Evolutionary conservation across 148 eudicot genomes (phyloP).

Genomic region (Chenopodium suecicum): DNA sequence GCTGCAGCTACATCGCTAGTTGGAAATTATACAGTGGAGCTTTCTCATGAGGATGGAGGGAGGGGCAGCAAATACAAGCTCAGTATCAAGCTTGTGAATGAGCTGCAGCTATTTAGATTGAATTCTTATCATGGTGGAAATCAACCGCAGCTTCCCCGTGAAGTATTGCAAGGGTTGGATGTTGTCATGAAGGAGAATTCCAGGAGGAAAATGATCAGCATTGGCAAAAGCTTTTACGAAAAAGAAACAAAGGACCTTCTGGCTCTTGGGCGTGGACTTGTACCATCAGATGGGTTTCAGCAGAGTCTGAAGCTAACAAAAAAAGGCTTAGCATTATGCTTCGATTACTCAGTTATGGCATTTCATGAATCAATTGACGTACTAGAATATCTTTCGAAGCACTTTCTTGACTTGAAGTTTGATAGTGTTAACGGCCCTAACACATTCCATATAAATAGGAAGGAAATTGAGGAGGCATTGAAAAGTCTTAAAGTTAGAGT

Average conservation of each 20-base stretch:
- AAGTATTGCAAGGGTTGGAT: constrained; percentile 65
- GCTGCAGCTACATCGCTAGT: neutral
- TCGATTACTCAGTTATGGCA: constrained; percentile 66
- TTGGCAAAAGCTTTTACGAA: constrained; percentile 52
- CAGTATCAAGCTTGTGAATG: constrained; percentile 41
- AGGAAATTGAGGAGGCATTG: constrained; percentile 30
- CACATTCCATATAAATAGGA: constrained; percentile 17
- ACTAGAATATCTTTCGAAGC: constrained; percentile 49
- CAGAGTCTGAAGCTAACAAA: constrained; percentile 56
- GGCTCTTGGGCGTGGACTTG: constrained; percentile 36
- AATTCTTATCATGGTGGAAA: constrained; percentile 42
- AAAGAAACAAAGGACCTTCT: constrained; percentile 13
- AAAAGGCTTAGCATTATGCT: constrained; percentile 55
- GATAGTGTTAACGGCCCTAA: neutral
- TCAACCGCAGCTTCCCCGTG: constrained; percentile 48
- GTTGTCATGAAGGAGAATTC: constrained; percentile 78
- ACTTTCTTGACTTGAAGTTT: constrained; percentile 11
- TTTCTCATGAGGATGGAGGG: constrained; percentile 44
- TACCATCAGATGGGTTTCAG: constrained; percentile 47
- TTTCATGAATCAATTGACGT: constrained; percentile 57
- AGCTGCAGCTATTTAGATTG: constrained; percentile 52
- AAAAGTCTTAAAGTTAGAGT: constrained; percentile 55
- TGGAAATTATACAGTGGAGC: constrained; percentile 35
- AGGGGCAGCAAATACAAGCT: constrained; percentile 37
- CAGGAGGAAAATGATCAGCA: constrained; percentile 36